phyloP scores from a whole-genome alignment of 176 grass and related monocot species.

The Lolium perenne region DNA sequence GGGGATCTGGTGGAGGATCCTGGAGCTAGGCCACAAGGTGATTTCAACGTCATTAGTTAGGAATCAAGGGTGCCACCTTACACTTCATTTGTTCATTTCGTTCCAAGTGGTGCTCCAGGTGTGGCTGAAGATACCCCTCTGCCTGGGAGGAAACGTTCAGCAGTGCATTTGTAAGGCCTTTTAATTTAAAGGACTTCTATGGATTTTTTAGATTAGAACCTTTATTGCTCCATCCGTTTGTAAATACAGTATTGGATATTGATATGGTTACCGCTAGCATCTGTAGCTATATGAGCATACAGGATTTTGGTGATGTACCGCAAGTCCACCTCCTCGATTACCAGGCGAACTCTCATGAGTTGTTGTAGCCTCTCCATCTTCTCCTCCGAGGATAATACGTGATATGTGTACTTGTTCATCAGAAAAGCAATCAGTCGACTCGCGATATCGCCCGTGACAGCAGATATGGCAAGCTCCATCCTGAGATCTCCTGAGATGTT shows the following conservation, averaged over 20 bases:
- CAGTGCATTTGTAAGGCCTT: neutral
- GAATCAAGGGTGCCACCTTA: neutral
- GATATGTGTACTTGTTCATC: too few species aligned
- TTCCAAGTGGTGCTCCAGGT: neutral
- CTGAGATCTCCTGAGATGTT: too few species aligned
- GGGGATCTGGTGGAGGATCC: neutral
- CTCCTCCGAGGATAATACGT: too few species aligned
- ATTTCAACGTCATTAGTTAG: neutral
- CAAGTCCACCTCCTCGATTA: too few species aligned
- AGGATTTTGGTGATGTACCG: too few species aligned
- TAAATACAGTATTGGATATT: neutral
- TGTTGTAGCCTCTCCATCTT: too few species aligned
- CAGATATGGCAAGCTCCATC: too few species aligned
- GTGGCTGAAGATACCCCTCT: neutral
- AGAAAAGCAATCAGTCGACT: too few species aligned
- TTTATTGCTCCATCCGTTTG: neutral
- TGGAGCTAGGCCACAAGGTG: neutral
- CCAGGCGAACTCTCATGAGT: too few species aligned
- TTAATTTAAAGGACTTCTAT: neutral
- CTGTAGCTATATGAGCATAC: too few species aligned
- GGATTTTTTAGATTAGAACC: neutral
- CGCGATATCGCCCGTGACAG: too few species aligned
- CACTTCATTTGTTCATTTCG: conserved; percentile 1
- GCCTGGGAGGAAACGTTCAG: neutral
- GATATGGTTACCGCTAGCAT: neutral